These are phyloP conservation scores for Scedosporium apiospermum DNA, from an alignment of 2,329 filamentous ascomycete species.

Conservation along the genomic window DNA sequence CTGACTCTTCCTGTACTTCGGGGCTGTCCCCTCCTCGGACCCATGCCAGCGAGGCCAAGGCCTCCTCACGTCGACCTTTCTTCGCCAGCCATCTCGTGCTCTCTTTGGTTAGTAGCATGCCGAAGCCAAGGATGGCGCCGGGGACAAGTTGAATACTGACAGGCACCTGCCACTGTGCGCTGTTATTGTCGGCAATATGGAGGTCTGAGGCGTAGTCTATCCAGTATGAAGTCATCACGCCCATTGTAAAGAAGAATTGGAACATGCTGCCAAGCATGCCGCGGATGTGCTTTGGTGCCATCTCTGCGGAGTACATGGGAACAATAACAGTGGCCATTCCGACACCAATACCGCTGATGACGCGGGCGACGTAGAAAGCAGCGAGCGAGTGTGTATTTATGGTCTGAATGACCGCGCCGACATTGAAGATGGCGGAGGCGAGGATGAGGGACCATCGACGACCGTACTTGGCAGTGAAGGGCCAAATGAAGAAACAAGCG, in stretches of 20 bases:
- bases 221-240: constrained; percentile 23
- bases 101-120: constrained; percentile 39
- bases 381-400: constrained; percentile 26
- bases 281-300: constrained; percentile 35
- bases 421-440: constrained; percentile 31
- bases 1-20: constrained; percentile 24
- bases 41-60: constrained; percentile 37
- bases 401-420: constrained; percentile 29
- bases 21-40: constrained; percentile 35
- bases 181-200: constrained; percentile 22
- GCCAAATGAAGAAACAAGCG: constrained; percentile 32
- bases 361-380: constrained; percentile 27
- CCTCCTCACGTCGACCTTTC: constrained; percentile 33
- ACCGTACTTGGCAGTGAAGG: constrained; percentile 29
- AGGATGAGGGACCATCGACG: constrained; percentile 29
- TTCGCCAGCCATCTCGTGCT: constrained; percentile 36
- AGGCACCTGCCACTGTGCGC: constrained; percentile 40
- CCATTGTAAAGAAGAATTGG: constrained; percentile 34
- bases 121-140: constrained; percentile 33
- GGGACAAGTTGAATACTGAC: constrained; percentile 37
- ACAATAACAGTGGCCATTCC: constrained; percentile 31
- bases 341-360: constrained; percentile 19
- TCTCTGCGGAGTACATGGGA: constrained; percentile 35
- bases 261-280: constrained; percentile 33
- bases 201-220: constrained; percentile 36